Conservation (phyloP, 75 land plant species). For the Cupressus sempervirens region DNA sequence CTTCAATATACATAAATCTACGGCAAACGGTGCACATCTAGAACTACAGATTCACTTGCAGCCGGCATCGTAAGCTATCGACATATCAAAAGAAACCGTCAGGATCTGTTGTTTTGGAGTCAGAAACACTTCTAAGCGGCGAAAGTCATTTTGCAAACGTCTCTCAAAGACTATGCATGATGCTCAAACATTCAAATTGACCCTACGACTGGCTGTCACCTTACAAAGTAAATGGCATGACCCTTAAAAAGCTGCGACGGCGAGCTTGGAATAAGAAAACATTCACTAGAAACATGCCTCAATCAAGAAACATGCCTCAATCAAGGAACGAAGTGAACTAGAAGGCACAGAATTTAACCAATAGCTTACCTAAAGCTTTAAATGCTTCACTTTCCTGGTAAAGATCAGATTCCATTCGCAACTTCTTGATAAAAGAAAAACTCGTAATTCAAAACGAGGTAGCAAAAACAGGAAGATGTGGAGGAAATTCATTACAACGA, state of each 20-base stretch:
- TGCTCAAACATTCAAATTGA: background rate
- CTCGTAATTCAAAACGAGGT: background rate
- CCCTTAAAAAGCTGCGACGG: background rate
- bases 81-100: background rate
- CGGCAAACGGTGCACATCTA: background rate
- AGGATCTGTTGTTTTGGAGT: background rate
- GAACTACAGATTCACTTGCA: background rate
- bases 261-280: background rate
- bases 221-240: background rate
- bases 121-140: background rate
- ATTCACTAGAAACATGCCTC: background rate
- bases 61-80: background rate
- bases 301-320: background rate
- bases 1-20: background rate
- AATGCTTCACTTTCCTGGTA: background rate
- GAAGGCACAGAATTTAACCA: background rate
- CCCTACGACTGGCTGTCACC: background rate
- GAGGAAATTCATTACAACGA: background rate
- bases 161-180: background rate
- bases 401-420: background rate
- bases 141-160: background rate
- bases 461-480: background rate
- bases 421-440: background rate
- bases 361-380: background rate
- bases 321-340: background rate